Evolutionary conservation across 345 rosid species (phyloP).

Genomic region (Microcos paniculata): DNA sequence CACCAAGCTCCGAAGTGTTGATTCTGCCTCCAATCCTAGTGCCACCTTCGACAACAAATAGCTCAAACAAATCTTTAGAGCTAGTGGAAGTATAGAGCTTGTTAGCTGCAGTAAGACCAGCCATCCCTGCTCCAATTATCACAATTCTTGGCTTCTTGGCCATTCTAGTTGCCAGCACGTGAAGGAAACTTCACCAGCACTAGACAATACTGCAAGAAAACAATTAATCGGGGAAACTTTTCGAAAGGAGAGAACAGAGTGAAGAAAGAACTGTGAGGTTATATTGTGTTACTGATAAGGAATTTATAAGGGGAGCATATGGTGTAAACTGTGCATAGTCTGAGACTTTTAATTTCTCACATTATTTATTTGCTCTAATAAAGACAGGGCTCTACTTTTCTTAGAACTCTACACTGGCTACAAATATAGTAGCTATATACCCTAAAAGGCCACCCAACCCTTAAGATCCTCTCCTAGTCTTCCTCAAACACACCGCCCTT

Average conservation of each 20-base stretch:
- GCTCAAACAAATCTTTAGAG: constrained; percentile 60
- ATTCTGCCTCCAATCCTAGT: constrained; percentile 90
- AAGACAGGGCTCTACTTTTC: constrained; percentile 60
- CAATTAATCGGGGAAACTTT: not conserved
- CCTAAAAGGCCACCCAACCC: constrained; percentile 3
- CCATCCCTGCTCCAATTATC: constrained; percentile 97
- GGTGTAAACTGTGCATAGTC: not conserved
- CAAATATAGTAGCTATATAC: constrained; percentile 6
- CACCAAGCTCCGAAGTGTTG: constrained; percentile 80
- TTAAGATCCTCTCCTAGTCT: constrained; percentile 8
- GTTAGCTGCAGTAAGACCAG: constrained; percentile 95
- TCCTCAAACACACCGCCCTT: constrained; percentile 15
- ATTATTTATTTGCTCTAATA: constrained; percentile 28
- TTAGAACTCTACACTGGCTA: constrained; percentile 24
- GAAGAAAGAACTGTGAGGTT: constrained; percentile 27
- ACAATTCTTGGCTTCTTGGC: constrained; percentile 88
- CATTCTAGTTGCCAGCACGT: constrained; percentile 39
- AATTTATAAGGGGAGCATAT: constrained; percentile 36
- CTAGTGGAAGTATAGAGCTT: constrained; percentile 53
- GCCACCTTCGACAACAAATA: constrained; percentile 86
- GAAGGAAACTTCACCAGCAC: not conserved
- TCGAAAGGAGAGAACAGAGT: not conserved
- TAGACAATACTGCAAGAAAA: not conserved
- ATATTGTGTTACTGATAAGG: constrained; percentile 26
- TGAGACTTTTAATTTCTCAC: constrained; percentile 5